Conservation (phyloP, 495 filamentous ascomycete species). For the Daldinia grandis region DNA sequence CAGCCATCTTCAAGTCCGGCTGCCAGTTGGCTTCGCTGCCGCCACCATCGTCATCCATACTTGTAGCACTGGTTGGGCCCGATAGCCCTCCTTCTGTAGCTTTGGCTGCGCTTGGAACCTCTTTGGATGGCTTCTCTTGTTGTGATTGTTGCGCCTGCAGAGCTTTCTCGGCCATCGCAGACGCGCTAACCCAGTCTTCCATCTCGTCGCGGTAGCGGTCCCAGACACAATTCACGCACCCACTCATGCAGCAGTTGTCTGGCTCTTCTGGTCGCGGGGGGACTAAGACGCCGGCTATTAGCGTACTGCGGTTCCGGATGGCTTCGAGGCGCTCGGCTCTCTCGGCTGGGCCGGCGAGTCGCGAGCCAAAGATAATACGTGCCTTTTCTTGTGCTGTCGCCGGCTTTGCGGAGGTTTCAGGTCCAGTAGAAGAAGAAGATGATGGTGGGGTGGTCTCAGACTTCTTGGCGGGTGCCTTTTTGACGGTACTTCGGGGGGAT, state of each 20-base stretch:
- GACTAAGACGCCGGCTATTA: conserved; percentile 80
- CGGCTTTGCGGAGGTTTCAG: conserved; percentile 44
- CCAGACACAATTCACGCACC: conserved; percentile 98
- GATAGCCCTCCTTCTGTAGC: neutral
- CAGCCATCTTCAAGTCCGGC: conserved; percentile 42
- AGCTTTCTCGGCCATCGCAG: conserved; percentile 61
- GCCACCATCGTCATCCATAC: conserved; percentile 85
- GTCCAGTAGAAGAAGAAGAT: conserved; percentile 39
- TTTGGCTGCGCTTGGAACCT: conserved; percentile 4
- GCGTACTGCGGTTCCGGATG: conserved; percentile 59
- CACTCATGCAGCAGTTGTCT: conserved; percentile 99
- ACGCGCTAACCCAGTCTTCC: conserved; percentile 79
- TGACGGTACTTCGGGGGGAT: conserved; percentile 35
- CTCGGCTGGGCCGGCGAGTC: conserved; percentile 71
- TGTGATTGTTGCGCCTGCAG: conserved; percentile 43
- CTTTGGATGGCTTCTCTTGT: conserved; percentile 2
- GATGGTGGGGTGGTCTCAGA: conserved; percentile 24
- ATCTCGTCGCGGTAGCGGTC: conserved; percentile 88
- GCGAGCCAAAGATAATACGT: conserved; percentile 81
- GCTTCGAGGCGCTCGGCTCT: conserved; percentile 68
- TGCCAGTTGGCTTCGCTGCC: conserved; percentile 76
- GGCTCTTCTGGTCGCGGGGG: conserved; percentile 88
- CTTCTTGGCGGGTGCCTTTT: conserved; percentile 42
- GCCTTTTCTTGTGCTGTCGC: conserved; percentile 60
- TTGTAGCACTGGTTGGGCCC: conserved; percentile 47